A percentile compares a stretch with the other conserved stretches of the same genome.
These are phyloP conservation scores for Phytophthora megakarya DNA, from an alignment of 352 stramenopile genomes.

Conservation along the genomic window DNA sequence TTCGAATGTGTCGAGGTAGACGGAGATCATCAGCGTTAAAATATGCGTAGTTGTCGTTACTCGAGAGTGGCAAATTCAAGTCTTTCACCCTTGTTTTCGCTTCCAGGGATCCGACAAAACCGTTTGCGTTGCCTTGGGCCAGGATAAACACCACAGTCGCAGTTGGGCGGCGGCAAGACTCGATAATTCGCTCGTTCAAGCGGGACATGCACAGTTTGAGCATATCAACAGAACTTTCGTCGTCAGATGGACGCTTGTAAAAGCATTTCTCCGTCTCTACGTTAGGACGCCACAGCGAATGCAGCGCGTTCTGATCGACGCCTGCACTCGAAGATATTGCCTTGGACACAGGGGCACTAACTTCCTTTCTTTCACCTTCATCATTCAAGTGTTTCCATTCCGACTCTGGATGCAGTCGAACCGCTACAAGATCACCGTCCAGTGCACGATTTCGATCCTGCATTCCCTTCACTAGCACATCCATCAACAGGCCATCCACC, in stretches of 20 bases:
- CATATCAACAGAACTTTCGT: slow-evolving; percentile 27
- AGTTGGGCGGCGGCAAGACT: slow-evolving; percentile 51
- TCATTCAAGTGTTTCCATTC: slow-evolving; percentile 61
- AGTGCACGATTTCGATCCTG: slow-evolving; percentile 77
- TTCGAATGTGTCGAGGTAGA: slow-evolving; percentile 71
- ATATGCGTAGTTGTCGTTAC: slow-evolving; percentile 65
- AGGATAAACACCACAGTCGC: slow-evolving; percentile 77
- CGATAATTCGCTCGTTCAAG: slow-evolving; percentile 40
- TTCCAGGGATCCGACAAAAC: slow-evolving; percentile 69
- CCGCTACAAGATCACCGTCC: slow-evolving; percentile 79
- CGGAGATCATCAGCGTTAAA: slow-evolving; percentile 74
- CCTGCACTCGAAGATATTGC: slow-evolving; percentile 31
- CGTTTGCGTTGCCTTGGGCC: slow-evolving; percentile 53
- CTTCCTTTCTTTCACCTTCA: slow-evolving; percentile 15
- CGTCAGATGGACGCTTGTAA: slow-evolving; percentile 19
- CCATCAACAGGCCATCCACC: slow-evolving; percentile 71
- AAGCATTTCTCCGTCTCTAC: slow-evolving; percentile 46
- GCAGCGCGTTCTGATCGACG: slow-evolving; percentile 44
- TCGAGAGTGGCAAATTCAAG: slow-evolving; percentile 37
- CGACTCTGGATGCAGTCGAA: slow-evolving; percentile 56
- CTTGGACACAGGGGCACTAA: neutral
- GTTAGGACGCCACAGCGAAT: slow-evolving; percentile 54
- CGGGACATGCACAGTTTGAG: slow-evolving; percentile 32
- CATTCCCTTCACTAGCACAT: slow-evolving; percentile 77
- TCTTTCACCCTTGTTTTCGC: slow-evolving; percentile 53